Evolutionary conservation across 192 early-diverging fungal genomes (phyloP), one percentile per base, ranked within the genome.

Genomic region (Coemansia reversa): DNA sequence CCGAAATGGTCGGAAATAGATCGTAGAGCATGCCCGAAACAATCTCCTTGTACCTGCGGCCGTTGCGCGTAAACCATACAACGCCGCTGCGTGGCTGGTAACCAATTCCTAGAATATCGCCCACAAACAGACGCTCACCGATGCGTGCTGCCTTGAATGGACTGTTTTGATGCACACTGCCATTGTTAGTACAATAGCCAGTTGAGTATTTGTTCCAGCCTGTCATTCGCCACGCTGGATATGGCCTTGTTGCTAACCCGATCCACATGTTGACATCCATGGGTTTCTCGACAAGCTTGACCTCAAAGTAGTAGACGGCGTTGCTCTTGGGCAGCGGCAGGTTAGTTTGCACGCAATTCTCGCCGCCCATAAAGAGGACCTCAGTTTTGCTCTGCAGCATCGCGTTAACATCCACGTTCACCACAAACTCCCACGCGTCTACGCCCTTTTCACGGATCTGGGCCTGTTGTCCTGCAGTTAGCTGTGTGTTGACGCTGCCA

Each of bases 271-370:
- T 86, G 24, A 88, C 89, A 23, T 82, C 85, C 1, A 70, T 63
- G 28, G 88, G 87, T 65, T 89, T 90, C 75, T 91, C 90, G 72
- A 86, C 86, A 70, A 91, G 79, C 69, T 91, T 91, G 52, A 87
- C 86, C 65, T 92, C 91, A 85, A 89, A 92, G 70, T 92, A 92
- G 78, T 91, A 91, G 20, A 92, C 88, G 54, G 90, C 87, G 73
- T 90, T 89, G 25, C 84, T 82, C 70, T 88, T 90, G 58, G 91
- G 91, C 61, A 92, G 71, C 4, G 91, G 91, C 60, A 92, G 66
- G 69, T 92, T 92, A 7, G 91, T 91, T 62, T 90, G 89, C 47
- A 92, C 88, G 67, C 86, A 89, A 53, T 87, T 77, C 52, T 88
- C 88, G 51, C 85, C 85, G 49, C 86, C 83, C 66, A 86, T 86